Evolutionary conservation across 139 green algal genomes (phyloP), one percentile per base, ranked within the genome.

Genomic region (Monoraphidium neglectum): DNA sequence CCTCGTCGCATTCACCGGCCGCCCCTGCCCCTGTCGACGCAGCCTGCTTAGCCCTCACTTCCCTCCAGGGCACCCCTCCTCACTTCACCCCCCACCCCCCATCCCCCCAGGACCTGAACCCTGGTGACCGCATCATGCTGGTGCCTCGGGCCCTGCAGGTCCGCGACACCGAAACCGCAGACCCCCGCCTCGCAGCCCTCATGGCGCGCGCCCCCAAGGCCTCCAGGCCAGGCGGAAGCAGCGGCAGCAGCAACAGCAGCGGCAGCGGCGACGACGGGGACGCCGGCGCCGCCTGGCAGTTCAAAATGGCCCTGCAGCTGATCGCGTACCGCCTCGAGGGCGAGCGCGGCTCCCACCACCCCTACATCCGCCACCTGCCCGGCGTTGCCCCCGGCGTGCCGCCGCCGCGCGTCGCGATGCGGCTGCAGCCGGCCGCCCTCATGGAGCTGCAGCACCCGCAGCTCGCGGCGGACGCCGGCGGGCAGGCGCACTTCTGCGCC

Each of bases 361-460:
- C 71, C 28, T 83, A 86, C 61, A 61, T 89, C 16, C n/a, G 49
- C 28, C 38, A 70, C 47, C 73, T 89, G 37, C 84, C 84, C 13
- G 84, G 84, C 33, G 35, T 83, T 0, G 43, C 59, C 0, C 61
- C 62, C 5, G 81, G 78, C 13, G 73, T 82, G 3, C 57, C 68
- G 21, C 40, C 64, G 54, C 84, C 84, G 13, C 62, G 74, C 0
- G 65, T 87, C 15, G 84, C 76, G 10, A 89, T 89, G 84, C 68
- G 83, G 4, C 66, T 82, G 72, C 30, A 38, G 28, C 32, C 60
- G 43, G 26, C 63, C 0, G 62, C 72, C 40, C 62, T 79, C 23
- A 51, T 67, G n/a, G 49, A 79, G 63, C 46, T 73, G 49, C 73
- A 79, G 51, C 49, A 73, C 36, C 24, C 26, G 12, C 49, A n/a